Percentiles rank a stretch among this genome's conserved stretches.
Conservation (phyloP, 1,284 basidiomycete genomes). For the Thecaphora frezii region DNA sequence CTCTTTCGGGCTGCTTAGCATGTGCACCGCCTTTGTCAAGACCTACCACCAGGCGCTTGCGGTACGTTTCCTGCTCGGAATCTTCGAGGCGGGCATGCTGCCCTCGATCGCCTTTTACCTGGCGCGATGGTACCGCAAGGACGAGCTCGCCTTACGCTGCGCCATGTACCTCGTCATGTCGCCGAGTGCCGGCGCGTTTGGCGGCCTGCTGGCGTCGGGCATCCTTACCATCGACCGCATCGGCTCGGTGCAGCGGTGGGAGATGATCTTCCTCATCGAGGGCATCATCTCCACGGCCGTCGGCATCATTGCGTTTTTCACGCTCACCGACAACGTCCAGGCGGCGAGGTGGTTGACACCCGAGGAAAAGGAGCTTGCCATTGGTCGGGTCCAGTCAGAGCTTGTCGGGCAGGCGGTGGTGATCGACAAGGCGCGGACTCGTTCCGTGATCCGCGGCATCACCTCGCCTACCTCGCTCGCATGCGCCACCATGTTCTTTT, state of each 20-base stretch:
- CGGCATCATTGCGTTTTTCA: conserved; percentile 52
- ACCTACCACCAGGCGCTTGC: conserved; percentile 55
- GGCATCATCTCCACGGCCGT: conserved; percentile 59
- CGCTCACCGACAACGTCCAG: conserved; percentile 56
- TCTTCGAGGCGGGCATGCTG: conserved; percentile 58
- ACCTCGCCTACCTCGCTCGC: conserved; percentile 33
- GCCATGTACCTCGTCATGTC: conserved; percentile 50
- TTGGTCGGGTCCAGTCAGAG: conserved; percentile 29
- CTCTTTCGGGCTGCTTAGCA: conserved; percentile 22
- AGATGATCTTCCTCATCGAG: conserved; percentile 59
- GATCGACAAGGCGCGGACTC: conserved; percentile 32
- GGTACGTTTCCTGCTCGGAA: conserved; percentile 57
- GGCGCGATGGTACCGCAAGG: conserved; percentile 56
- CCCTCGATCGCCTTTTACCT: conserved; percentile 54
- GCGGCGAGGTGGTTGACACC: conserved; percentile 57
- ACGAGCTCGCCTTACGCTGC: conserved; percentile 57
- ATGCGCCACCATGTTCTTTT: conserved; percentile 56
- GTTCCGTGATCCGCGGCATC: conserved; percentile 33
- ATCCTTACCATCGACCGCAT: conserved; percentile 30
- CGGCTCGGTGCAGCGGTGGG: conserved; percentile 47
- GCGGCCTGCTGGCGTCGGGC: conserved; percentile 50
- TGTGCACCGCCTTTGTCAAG: conserved; percentile 55
- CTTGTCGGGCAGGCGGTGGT: conserved; percentile 30
- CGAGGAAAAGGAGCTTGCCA: conserved; percentile 54
- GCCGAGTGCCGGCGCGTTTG: conserved; percentile 51